Conservation (phyloP, 176 grass and related monocot genomes). For the Themeda triandra region DNA sequence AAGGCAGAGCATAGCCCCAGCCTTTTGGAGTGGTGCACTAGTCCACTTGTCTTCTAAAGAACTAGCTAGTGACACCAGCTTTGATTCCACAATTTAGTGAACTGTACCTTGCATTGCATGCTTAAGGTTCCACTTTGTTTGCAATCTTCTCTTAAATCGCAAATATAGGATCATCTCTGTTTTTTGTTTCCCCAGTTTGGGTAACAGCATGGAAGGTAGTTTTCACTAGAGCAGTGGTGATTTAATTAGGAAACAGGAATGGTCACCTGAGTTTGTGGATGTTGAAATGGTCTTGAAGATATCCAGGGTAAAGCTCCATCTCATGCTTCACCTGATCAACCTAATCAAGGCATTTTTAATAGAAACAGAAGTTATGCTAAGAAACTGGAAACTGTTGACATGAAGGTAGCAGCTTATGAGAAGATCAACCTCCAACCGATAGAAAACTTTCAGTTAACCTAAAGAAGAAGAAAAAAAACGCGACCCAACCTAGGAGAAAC, state of each 20-base stretch:
- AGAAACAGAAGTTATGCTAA: background rate
- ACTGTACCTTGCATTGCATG: too few species aligned
- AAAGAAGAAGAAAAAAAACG: too few species aligned
- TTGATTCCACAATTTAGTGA: background rate
- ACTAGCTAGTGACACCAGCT: background rate
- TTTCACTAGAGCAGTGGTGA: background rate
- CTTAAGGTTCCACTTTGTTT: too few species aligned
- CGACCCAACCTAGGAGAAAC: too few species aligned
- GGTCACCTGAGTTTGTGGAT: slow-evolving; percentile 40
- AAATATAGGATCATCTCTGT: background rate
- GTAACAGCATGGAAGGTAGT: background rate
- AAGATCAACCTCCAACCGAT: background rate
- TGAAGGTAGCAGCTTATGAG: background rate
- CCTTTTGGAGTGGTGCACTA: slow-evolving; percentile 2
- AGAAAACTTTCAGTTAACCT: background rate
- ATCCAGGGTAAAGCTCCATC: slow-evolving; percentile 54
- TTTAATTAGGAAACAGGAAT: background rate
- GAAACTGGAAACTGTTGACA: background rate
- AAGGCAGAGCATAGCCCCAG: slow-evolving; percentile 7
- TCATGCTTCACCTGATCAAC: slow-evolving; percentile 14
- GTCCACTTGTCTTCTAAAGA: background rate
- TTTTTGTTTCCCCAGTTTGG: background rate
- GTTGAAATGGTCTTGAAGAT: slow-evolving; percentile 45
- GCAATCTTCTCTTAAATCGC: too few species aligned
- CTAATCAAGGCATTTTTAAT: background rate